These are phyloP conservation scores for Casaregolazyma lundiana DNA, from an alignment of 1,139 yeast genomes.

Conservation along the genomic window DNA sequence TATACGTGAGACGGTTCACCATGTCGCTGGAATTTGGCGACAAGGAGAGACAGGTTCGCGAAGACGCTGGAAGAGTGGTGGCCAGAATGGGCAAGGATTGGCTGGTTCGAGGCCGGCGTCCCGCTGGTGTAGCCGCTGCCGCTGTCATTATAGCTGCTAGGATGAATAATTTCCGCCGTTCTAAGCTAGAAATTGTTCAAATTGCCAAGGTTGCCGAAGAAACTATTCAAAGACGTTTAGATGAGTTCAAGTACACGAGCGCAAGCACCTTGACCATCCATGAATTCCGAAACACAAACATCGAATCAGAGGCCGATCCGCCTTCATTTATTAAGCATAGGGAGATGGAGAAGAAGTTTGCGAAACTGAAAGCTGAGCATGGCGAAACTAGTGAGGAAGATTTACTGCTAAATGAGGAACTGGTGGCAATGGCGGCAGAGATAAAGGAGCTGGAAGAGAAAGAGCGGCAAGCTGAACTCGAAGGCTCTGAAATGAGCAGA, in stretches of 20 bases:
- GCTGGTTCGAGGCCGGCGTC: constrained; percentile 95
- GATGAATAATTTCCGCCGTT: constrained; percentile 89
- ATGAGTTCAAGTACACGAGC: constrained; percentile 76
- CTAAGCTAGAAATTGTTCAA: constrained; percentile 90
- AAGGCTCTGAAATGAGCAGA: constrained; percentile 16
- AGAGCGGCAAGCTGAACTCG: constrained; percentile 17
- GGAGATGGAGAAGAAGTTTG: constrained; percentile 24
- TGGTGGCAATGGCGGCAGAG: constrained; percentile 13
- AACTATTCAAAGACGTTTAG: constrained; percentile 82
- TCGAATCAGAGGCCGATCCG: constrained; percentile 58
- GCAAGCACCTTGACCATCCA: constrained; percentile 70
- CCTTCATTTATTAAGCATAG: constrained; percentile 60
- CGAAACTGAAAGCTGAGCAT: constrained; percentile 12
- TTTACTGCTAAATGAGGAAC: constrained; percentile 6
- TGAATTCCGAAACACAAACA: constrained; percentile 55
- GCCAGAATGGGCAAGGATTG: constrained; percentile 91
- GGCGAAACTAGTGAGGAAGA: constrained; percentile 14
- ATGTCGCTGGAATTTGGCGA: constrained; percentile 78
- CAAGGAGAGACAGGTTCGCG: constrained; percentile 58
- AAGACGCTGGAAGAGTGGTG: constrained; percentile 82
- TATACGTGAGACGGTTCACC: constrained; percentile 91
- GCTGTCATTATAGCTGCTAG: constrained; percentile 88
- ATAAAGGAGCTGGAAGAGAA: constrained; percentile 11
- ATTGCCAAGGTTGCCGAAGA: constrained; percentile 95
- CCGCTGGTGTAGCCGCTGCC: constrained; percentile 98